Percentiles rank a stretch among this genome's conserved stretches.
phyloP scores from a whole-genome alignment of 306 rosid genomes.

The Cicer cuneatum region DNA sequence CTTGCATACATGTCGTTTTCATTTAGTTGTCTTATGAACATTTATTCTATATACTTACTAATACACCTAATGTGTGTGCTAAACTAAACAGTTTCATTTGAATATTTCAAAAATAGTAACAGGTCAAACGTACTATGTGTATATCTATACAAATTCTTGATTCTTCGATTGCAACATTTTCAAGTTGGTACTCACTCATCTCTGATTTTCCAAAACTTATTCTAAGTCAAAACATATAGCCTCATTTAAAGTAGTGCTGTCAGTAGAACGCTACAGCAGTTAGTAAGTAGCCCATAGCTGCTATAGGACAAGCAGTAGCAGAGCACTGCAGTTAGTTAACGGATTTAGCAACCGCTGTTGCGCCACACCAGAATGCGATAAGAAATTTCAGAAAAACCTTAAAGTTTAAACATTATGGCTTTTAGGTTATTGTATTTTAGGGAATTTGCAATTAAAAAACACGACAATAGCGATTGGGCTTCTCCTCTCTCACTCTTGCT shows the following conservation, averaged over 20 bases:
- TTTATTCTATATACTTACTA: neutral
- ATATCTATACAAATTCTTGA: neutral
- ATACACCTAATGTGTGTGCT: neutral
- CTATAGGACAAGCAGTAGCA: neutral
- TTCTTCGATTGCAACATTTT: constrained; percentile 1
- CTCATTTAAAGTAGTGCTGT: neutral
- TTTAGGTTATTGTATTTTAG: too few species aligned
- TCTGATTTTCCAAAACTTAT: neutral
- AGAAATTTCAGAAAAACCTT: too few species aligned
- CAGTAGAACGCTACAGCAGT: neutral
- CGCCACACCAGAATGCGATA: too few species aligned
- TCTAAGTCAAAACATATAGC: constrained; percentile 11
- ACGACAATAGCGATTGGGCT: too few species aligned
- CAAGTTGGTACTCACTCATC: neutral
- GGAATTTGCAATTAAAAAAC: too few species aligned
- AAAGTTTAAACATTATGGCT: too few species aligned
- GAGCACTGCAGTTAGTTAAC: too few species aligned
- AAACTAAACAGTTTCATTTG: constrained; percentile 19
- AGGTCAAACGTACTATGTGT: neutral
- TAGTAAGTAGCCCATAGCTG: neutral
- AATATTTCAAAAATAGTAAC: neutral
- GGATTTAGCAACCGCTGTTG: too few species aligned
- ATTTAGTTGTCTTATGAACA: neutral
- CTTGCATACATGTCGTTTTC: neutral
- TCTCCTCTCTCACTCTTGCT: too few species aligned